Conservation (phyloP, 768 basidiomycete species). For the Lactifluus piperatus region DNA sequence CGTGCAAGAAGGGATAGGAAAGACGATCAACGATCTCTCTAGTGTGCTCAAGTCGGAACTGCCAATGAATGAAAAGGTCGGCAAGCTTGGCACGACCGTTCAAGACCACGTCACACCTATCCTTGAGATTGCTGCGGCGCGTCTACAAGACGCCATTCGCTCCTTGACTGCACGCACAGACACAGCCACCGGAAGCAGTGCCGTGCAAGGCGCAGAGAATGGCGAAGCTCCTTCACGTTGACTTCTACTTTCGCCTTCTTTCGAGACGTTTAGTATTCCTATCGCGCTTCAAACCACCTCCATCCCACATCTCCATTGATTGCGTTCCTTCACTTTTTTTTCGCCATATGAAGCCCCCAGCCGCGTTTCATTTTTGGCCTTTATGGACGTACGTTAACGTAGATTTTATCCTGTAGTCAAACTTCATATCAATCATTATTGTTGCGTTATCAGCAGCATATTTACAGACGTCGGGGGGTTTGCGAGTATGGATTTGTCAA, state of each 20-base stretch:
- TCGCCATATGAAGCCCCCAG: background rate
- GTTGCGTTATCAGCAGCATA: background rate
- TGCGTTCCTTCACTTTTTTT: background rate
- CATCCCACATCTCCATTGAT: constrained; percentile 3
- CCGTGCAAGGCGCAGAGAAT: constrained; percentile 8
- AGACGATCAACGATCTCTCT: constrained; percentile 45
- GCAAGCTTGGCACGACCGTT: constrained; percentile 48
- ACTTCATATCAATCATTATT: background rate
- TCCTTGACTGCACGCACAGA: constrained; percentile 18
- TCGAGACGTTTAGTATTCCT: background rate
- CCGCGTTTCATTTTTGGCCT: background rate
- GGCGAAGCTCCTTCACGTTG: constrained; percentile 15
- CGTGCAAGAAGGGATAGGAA: constrained; percentile 45
- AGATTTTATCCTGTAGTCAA: constrained; percentile 1
- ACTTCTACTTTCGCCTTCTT: background rate
- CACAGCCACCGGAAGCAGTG: constrained; percentile 17
- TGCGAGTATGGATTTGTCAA: background rate
- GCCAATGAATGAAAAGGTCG: constrained; percentile 54
- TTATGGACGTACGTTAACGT: constrained; percentile 8
- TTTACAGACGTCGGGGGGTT: background rate
- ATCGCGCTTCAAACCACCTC: background rate
- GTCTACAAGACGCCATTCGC: constrained; percentile 28
- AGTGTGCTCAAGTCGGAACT: constrained; percentile 47
- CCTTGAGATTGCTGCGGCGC: constrained; percentile 35
- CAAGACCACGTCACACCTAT: constrained; percentile 52